These are phyloP conservation scores for Apiotrichum sp. DNA, from an alignment of 1,284 basidiomycete species.

Conservation along the genomic window DNA sequence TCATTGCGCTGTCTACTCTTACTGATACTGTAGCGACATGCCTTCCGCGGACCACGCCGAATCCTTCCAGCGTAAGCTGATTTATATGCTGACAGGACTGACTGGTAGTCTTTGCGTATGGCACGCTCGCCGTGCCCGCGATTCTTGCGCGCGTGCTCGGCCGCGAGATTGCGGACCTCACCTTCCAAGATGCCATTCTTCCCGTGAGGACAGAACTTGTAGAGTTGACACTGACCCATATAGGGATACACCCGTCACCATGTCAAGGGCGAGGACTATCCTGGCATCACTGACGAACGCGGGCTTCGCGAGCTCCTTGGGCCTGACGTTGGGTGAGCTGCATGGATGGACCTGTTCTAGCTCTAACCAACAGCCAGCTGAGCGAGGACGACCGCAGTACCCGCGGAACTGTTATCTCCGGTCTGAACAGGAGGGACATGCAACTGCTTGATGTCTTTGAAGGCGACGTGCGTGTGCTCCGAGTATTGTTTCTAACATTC, in stretches of 20 bases:
- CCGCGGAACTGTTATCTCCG: slow-evolving; percentile 63
- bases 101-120: slow-evolving; percentile 71
- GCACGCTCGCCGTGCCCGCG: slow-evolving; percentile 68
- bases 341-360: slow-evolving; percentile 52
- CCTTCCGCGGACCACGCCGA: slow-evolving; percentile 1
- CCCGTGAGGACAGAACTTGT: slow-evolving; percentile 38
- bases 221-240: slow-evolving; percentile 42
- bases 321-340: slow-evolving; percentile 1
- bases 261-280: slow-evolving; percentile 62
- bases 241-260: slow-evolving; percentile 73
- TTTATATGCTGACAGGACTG: neutral
- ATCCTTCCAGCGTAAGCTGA: slow-evolving; percentile 5
- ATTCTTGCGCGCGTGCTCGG: slow-evolving; percentile 61
- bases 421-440: slow-evolving; percentile 59
- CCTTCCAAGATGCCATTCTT: slow-evolving; percentile 55
- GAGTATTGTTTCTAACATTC: neutral
- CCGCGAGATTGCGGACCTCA: slow-evolving; percentile 55
- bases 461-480: slow-evolving; percentile 44
- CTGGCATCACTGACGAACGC: slow-evolving; percentile 56
- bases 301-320: slow-evolving; percentile 17
- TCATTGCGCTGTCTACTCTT: too few relatives aligned
- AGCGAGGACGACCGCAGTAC: slow-evolving; percentile 53
- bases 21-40: slow-evolving; percentile 7
- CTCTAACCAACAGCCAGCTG: slow-evolving; percentile 34
- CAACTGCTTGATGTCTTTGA: slow-evolving; percentile 66